Percentiles rank a stretch among this genome's conserved stretches.
These are phyloP conservation scores for Cymbopogon citratus DNA, from an alignment of 176 grass and related monocot species.

Conservation along the genomic window DNA sequence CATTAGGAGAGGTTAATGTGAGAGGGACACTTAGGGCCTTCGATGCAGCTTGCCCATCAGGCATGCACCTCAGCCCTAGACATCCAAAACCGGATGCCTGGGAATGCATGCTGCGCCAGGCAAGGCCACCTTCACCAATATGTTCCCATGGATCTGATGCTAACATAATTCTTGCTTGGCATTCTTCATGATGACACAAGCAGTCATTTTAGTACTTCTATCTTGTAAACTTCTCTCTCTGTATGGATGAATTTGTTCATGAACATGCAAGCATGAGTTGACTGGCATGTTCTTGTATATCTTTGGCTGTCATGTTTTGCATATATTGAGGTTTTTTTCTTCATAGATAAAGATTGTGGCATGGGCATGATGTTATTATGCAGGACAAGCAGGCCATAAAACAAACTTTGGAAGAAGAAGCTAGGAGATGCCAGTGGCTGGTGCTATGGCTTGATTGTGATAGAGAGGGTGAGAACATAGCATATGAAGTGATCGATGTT, in stretches of 20 bases:
- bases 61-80: not conserved
- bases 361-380: slow-evolving; percentile 17
- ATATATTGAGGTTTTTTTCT: slow-evolving; percentile 6
- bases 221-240: not conserved
- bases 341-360: not conserved
- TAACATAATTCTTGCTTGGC: not conserved
- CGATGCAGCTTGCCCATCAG: not conserved
- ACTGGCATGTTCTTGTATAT: slow-evolving; percentile 18
- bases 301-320: not conserved
- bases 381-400: slow-evolving; percentile 91
- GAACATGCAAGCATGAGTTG: slow-evolving; percentile 2
- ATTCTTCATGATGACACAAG: not conserved
- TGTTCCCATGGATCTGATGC: not conserved
- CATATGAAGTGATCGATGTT: slow-evolving; percentile 87
- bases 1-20: not conserved
- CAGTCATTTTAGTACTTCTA: not conserved
- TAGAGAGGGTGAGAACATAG: slow-evolving; percentile 98
- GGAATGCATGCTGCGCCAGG: not conserved
- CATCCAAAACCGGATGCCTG: not conserved
- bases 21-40: not conserved
- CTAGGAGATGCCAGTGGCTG: slow-evolving; percentile 85
- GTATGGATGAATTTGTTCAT: not conserved
- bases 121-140: not conserved
- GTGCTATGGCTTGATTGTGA: slow-evolving; percentile 98
- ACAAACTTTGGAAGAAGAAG: slow-evolving; percentile 87